Base-by-base conservation (phyloP, 352 stramenopile genomes). In the Poterioochromonas sp. region DNA sequence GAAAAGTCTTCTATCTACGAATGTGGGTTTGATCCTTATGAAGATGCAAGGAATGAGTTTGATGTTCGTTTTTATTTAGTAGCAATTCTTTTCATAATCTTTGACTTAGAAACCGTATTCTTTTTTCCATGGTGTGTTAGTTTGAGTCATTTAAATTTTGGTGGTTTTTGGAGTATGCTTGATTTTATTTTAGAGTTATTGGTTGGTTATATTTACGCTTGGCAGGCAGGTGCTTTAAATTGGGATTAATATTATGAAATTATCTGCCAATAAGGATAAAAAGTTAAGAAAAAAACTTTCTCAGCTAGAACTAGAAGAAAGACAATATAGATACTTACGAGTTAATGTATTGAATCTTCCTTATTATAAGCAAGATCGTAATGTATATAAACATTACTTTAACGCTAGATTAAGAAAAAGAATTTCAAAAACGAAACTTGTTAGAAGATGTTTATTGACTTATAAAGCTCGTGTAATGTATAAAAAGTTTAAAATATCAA, bases 21-120 rank as follows among this genome's bases (percentile, higher is more conserved):
- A 43, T 71, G 62, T 43, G 62, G 62, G 32, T 71, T 71, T 71
- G 62, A 71, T 71, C 62, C 62, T 43, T 71, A 71, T 71, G 62
- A 71, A 44, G 62, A 71, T 71, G 62, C 79, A 82, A 63, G 39
- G 74, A 74, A 40, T 47, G 44, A 70, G 78, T 82, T 82, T 82
- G 80, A 83, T 83, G 73, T 83, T 77, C 80, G 77, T 39, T 83
- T 83, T 81, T 83, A 83, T 83, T 80, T 83, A 43, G 80, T 83
- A 62, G 80, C 80, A 79, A 83, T 83, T 80, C 44, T 76, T 41
- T 76, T 76, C 32, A 40, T 83, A 0, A 83, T 83, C 49, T 83
- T 83, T 83, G 80, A 83, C 81, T 79, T 83, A 54, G 80, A 83
- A 83, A 79, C 76, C 29, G 79, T 65, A 15, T 83, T 82, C 81